These are phyloP conservation scores for Triadica sebifera DNA, from an alignment of 345 rosid genomes.

Conservation along the genomic window DNA sequence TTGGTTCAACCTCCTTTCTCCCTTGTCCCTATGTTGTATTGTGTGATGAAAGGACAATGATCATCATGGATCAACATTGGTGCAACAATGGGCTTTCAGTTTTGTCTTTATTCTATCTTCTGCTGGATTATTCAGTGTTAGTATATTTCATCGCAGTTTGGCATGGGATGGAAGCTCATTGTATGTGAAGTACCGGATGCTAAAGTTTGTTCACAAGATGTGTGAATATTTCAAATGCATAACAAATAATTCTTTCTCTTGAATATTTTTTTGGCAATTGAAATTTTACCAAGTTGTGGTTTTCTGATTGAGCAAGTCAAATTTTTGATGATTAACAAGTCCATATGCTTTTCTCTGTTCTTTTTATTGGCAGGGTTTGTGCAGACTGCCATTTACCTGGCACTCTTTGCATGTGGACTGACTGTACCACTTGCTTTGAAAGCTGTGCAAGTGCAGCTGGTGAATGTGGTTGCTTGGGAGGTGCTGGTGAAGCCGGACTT, in stretches of 20 bases:
- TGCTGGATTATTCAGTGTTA: background rate
- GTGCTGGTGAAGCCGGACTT: conserved; percentile 98
- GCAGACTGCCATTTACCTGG: conserved; percentile 99
- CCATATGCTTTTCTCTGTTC: background rate
- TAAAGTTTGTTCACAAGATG: background rate
- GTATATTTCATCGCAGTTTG: background rate
- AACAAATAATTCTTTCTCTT: background rate
- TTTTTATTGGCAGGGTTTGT: conserved; percentile 65
- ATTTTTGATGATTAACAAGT: background rate
- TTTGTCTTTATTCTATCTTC: background rate
- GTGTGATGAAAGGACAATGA: background rate
- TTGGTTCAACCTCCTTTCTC: background rate
- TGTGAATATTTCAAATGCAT: background rate
- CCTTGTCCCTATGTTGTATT: background rate
- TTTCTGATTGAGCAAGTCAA: background rate
- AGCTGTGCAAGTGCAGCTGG: conserved; percentile 87
- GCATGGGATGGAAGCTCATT: background rate
- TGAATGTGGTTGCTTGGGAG: conserved; percentile 97
- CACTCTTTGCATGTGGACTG: conserved; percentile 98
- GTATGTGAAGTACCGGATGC: background rate
- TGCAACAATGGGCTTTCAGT: background rate
- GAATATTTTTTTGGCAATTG: background rate
- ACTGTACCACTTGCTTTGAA: conserved; percentile 97
- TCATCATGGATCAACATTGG: background rate
- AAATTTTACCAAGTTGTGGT: background rate